Evolutionary conservation across 495 filamentous ascomycete species (phyloP).

Genomic region (Penicillium desertorum): DNA sequence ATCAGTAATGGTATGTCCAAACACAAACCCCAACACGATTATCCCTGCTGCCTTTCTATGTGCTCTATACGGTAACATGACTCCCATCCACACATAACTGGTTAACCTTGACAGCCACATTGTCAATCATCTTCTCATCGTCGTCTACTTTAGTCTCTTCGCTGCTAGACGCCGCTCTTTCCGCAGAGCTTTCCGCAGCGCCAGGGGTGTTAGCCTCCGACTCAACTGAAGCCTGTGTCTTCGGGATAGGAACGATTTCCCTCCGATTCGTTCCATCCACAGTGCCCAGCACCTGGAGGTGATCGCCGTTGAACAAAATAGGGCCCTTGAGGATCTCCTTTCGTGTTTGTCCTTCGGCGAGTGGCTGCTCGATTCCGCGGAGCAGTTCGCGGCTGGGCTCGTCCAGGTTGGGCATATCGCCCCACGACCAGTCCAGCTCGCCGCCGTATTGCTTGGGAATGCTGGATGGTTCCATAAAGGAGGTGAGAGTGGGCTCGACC

Average conservation of each 20-base stretch:
- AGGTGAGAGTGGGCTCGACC: conserved; percentile 67
- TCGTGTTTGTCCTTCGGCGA: conserved; percentile 30
- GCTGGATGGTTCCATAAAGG: conserved; percentile 76
- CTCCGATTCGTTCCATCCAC: conserved; percentile 41
- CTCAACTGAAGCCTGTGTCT: conserved; percentile 6
- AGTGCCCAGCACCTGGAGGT: conserved; percentile 42
- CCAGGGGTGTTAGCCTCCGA: neutral
- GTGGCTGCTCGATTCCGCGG: conserved; percentile 33
- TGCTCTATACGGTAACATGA: conserved; percentile 24
- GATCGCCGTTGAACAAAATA: conserved; percentile 41
- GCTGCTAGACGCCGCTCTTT: neutral
- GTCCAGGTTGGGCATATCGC: conserved; percentile 69
- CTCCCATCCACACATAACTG: conserved; percentile 17
- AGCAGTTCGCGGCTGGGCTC: conserved; percentile 53
- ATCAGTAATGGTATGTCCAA: neutral
- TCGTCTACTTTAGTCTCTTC: conserved; percentile 7
- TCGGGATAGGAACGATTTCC: conserved; percentile 32
- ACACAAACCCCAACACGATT: neutral
- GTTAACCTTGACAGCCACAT: conserved; percentile 22
- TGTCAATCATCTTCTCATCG: conserved; percentile 15
- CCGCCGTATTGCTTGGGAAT: conserved; percentile 86
- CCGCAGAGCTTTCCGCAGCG: conserved; percentile 1
- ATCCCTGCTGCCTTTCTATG: conserved; percentile 10
- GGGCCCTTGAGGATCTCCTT: conserved; percentile 43
- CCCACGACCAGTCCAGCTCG: conserved; percentile 75